A percentile compares a stretch with the other conserved stretches of the same genome.
These are phyloP conservation scores for Xylaria castorea DNA, from an alignment of 495 filamentous ascomycete species.

Conservation along the genomic window DNA sequence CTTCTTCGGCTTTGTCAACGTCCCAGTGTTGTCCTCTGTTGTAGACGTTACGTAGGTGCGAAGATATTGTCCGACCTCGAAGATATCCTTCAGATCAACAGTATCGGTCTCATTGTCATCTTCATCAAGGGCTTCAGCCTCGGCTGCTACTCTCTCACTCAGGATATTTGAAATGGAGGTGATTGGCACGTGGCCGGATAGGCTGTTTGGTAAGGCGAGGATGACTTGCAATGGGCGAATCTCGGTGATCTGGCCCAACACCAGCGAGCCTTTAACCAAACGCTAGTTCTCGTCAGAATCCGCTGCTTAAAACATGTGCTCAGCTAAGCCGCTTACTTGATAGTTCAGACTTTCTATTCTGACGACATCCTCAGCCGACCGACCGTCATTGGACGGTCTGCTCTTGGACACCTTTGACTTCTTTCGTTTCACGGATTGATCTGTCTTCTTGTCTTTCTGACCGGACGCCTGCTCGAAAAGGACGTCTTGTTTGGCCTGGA, in stretches of 20 bases:
- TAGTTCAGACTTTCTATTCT: constrained; percentile 87
- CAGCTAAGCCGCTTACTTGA: constrained; percentile 64
- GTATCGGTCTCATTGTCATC: constrained; percentile 60
- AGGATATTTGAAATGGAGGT: constrained; percentile 79
- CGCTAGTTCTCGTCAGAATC: constrained; percentile 64
- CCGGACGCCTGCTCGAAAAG: constrained; percentile 83
- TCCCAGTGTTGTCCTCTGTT: constrained; percentile 56
- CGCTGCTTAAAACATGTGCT: not conserved
- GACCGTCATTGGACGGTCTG: constrained; percentile 47
- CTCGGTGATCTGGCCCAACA: constrained; percentile 84
- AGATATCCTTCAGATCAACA: constrained; percentile 73
- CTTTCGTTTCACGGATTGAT: constrained; percentile 59
- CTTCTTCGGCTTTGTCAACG: constrained; percentile 70
- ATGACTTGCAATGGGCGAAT: constrained; percentile 80
- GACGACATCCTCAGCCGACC: constrained; percentile 61
- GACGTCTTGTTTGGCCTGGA: constrained; percentile 90
- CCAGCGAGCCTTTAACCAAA: constrained; percentile 79
- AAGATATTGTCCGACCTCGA: constrained; percentile 86
- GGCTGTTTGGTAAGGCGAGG: constrained; percentile 87
- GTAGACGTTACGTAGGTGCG: constrained; percentile 84
- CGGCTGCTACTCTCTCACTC: constrained; percentile 66
- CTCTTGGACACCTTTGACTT: constrained; percentile 60
- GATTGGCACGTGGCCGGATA: constrained; percentile 86
- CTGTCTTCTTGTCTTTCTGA: constrained; percentile 46
- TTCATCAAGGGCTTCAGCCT: constrained; percentile 61